phyloP scores from a whole-genome alignment of 192 early-diverging fungal species.

The Gamsiella multidivaricata region DNA sequence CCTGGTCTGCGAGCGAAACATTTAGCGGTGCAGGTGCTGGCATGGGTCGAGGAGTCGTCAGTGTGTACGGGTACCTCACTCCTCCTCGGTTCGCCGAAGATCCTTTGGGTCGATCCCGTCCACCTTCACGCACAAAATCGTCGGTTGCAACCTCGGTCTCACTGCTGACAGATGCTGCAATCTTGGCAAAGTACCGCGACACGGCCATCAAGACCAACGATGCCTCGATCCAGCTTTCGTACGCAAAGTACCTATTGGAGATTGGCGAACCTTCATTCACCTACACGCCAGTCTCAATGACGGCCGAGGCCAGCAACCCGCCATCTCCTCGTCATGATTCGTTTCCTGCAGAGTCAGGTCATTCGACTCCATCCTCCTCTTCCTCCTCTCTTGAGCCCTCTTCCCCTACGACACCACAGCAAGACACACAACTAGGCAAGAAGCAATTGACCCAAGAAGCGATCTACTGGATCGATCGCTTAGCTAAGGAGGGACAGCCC shows the following conservation, averaged over 20 bases:
- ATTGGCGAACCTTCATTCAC: conserved; percentile 56
- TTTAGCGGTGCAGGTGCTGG: background rate
- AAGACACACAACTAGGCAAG: conserved; percentile 26
- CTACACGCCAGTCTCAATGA: too few species aligned
- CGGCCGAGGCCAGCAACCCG: too few species aligned
- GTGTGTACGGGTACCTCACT: conserved; percentile 25
- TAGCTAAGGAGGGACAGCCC: conserved; percentile 73
- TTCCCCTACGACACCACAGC: conserved; percentile 4
- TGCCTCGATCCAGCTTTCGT: conserved; percentile 76
- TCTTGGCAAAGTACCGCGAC: conserved; percentile 77
- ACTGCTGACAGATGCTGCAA: conserved; percentile 35
- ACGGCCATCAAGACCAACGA: conserved; percentile 83
- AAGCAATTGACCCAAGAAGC: conserved; percentile 67
- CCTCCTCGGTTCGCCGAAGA: conserved; percentile 25
- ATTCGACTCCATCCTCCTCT: background rate
- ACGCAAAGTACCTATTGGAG: conserved; percentile 80
- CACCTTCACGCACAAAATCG: background rate
- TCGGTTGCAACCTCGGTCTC: conserved; percentile 39
- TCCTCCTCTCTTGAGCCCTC: background rate
- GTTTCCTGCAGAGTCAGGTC: too few species aligned
- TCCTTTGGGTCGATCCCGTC: background rate
- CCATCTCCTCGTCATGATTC: background rate
- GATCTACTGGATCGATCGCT: conserved; percentile 77
- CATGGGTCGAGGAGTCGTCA: too few species aligned
- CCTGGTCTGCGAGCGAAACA: conserved; percentile 35